These are phyloP conservation scores for Phalaenopsis equestris DNA, from an alignment of 106 monocot genomes.

Conservation along the genomic window DNA sequence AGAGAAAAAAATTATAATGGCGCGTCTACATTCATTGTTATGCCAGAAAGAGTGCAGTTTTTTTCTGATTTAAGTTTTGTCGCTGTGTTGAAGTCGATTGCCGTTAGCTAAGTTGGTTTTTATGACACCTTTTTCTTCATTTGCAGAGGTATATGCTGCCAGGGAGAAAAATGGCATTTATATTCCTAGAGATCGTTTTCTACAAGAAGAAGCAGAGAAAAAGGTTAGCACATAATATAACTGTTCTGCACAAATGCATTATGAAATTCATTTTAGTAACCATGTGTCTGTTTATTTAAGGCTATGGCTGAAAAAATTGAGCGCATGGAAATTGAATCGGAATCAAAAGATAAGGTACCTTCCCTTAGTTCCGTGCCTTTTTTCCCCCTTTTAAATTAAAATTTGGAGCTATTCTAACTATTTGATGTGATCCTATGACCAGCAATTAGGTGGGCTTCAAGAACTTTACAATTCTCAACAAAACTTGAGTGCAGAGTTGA, in stretches of 20 bases:
- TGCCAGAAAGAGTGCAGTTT: not conserved
- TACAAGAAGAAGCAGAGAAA: conserved; percentile 90
- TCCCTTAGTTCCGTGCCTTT: not conserved
- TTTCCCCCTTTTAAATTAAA: not conserved
- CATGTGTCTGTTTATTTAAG: conserved; percentile 22
- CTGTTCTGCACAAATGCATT: not conserved
- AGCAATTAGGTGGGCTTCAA: conserved; percentile 85
- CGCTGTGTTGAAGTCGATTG: not conserved
- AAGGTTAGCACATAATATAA: conserved; percentile 39
- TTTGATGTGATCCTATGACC: conserved; percentile 18
- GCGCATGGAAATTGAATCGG: conserved; percentile 65
- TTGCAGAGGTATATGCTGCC: conserved; percentile 92
- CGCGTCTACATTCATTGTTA: not conserved
- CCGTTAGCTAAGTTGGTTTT: not conserved
- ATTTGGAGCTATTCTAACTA: conserved; percentile 4
- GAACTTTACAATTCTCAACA: conserved; percentile 87
- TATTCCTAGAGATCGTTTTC: conserved; percentile 82
- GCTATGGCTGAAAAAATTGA: conserved; percentile 92
- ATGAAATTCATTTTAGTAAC: not conserved
- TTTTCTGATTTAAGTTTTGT: not conserved
- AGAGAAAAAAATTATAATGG: not conserved
- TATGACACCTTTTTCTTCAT: not conserved
- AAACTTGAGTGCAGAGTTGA: conserved; percentile 56
- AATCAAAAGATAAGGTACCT: conserved; percentile 85
- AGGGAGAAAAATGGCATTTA: conserved; percentile 99